Evolutionary conservation across 225 moss, liverwort and hornwort genomes (phyloP).

Genomic region (Marchantia polymorpha): DNA sequence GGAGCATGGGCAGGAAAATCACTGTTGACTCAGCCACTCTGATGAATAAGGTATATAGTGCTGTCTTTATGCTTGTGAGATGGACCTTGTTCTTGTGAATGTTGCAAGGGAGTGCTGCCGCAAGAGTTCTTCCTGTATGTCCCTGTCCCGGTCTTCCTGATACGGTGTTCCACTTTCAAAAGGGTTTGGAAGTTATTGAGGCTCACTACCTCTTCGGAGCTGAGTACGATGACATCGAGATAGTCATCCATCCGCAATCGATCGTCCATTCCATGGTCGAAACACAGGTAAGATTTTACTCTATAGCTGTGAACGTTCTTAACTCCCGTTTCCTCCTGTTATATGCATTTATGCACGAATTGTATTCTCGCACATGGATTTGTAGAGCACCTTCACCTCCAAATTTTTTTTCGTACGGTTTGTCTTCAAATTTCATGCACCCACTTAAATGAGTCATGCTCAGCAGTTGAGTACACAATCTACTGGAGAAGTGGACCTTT

Average conservation of each 20-base stretch:
- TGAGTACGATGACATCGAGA: constrained; percentile 87
- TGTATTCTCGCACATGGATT: neutral
- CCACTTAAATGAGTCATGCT: no score
- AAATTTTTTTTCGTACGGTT: neutral
- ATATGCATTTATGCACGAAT: no score
- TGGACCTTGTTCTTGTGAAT: neutral
- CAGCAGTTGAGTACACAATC: no score
- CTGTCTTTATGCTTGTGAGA: neutral
- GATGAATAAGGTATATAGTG: constrained; percentile 78
- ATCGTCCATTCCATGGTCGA: constrained; percentile 99
- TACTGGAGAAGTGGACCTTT: no score
- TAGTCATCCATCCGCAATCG: constrained; percentile 94
- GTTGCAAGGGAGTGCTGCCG: neutral
- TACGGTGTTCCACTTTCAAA: neutral
- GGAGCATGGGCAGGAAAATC: constrained; percentile 97
- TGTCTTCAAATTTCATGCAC: neutral
- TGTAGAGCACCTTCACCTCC: neutral
- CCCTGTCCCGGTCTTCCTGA: neutral
- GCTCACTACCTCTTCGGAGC: constrained; percentile 95
- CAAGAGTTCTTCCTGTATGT: neutral
- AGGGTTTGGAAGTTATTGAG: constrained; percentile 98
- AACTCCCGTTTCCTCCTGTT: no score
- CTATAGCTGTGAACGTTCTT: neutral
- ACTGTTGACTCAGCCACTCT: constrained; percentile 96
- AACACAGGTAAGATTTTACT: constrained; percentile 63